phyloP scores from a whole-genome alignment of 225 moss, liverwort and hornwort species.

The Physcomitrellopsis africana region DNA sequence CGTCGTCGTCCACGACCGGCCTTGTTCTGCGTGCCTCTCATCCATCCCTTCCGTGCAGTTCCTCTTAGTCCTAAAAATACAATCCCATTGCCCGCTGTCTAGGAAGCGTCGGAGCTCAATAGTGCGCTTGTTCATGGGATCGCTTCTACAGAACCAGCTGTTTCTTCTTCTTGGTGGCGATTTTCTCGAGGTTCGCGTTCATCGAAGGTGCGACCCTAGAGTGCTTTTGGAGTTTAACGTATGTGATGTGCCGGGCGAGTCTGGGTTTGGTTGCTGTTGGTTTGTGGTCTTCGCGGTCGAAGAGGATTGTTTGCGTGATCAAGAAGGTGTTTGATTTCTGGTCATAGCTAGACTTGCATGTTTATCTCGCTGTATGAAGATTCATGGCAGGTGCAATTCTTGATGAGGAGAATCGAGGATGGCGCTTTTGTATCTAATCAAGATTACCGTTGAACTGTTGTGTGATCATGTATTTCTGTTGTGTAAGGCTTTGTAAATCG shows the following conservation, averaged over 20 bases:
- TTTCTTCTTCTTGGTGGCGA: no score
- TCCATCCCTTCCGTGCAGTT: conserved; percentile 4
- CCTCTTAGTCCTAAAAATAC: background rate
- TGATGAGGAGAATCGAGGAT: background rate
- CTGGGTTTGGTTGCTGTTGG: no score
- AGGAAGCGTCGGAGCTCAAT: no score
- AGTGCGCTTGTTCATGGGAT: no score
- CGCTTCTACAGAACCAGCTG: no score
- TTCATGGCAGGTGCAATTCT: background rate
- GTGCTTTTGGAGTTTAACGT: no score
- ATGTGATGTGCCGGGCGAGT: no score
- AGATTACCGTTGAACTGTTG: background rate
- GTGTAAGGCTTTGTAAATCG: background rate
- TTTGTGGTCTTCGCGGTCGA: background rate
- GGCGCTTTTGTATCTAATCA: background rate
- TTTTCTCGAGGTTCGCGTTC: no score
- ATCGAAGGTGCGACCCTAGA: no score
- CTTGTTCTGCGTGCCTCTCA: conserved; percentile 12
- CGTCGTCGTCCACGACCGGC: background rate
- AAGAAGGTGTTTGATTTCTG: background rate
- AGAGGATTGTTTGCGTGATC: background rate
- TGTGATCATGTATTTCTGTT: background rate
- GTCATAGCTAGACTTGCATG: conserved; percentile 24
- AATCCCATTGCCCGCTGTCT: no score
- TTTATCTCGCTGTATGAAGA: conserved; percentile 19